Evolutionary conservation across 257 asterid species (phyloP).

Genomic region (Gentiana dahurica): DNA sequence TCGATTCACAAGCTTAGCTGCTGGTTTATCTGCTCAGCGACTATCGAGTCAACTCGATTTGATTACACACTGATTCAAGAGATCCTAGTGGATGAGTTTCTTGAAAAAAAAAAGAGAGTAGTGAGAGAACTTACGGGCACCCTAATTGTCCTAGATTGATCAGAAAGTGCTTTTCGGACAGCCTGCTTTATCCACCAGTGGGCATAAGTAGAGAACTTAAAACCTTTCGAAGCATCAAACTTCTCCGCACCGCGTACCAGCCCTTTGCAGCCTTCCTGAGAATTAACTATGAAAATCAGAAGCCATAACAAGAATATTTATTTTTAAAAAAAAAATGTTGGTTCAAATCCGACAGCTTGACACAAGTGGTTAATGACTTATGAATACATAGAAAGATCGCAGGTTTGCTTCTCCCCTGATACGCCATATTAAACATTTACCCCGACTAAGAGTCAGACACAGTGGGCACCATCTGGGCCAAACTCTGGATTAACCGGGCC

Average conservation of each 20-base stretch:
- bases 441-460: too few species aligned
- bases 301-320: neutral
- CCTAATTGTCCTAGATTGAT: constrained; percentile 31
- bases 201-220: constrained; percentile 91
- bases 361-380: too few species aligned
- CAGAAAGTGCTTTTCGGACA: constrained; percentile 29
- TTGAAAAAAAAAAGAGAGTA: neutral
- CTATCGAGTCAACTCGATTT: too few species aligned
- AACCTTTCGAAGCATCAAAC: constrained; percentile 85
- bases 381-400: constrained; percentile 2
- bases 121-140: constrained; percentile 13
- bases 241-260: constrained; percentile 84
- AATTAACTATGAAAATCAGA: constrained; percentile 12
- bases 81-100: neutral
- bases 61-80: neutral
- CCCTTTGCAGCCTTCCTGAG: constrained; percentile 93
- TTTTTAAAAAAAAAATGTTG: neutral
- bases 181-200: constrained; percentile 97
- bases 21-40: too few species aligned
- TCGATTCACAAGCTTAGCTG: neutral
- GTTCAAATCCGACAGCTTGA: neutral
- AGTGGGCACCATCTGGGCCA: too few species aligned
- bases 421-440: too few species aligned
- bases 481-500: too few species aligned
- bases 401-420: neutral